phyloP scores from a whole-genome alignment of 495 filamentous ascomycete species.

The Aspergillus affinis region DNA sequence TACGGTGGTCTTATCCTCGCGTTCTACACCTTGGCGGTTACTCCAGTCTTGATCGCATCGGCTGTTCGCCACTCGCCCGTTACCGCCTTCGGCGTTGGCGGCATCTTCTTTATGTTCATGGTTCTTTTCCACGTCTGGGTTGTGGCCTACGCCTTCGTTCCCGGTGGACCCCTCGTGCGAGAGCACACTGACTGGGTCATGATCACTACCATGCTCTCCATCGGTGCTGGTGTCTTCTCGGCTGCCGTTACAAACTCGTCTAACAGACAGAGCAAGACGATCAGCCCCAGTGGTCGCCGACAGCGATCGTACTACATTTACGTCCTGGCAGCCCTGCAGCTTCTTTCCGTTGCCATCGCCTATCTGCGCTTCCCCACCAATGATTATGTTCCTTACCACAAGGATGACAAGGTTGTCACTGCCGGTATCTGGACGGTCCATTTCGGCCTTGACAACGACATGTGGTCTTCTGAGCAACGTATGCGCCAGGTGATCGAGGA shows the following conservation, averaged over 20 bases:
- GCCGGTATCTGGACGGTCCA: conserved; percentile 99
- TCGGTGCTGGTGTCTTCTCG: conserved; percentile 84
- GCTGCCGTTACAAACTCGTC: conserved; percentile 55
- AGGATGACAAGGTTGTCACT: conserved; percentile 80
- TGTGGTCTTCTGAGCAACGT: conserved; percentile 95
- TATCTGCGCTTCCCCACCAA: conserved; percentile 95
- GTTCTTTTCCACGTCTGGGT: conserved; percentile 97
- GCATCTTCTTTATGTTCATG: conserved; percentile 86
- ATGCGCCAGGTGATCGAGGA: conserved; percentile 93
- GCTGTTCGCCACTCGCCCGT: conserved; percentile 74
- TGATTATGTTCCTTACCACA: conserved; percentile 87
- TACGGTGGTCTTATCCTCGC: conserved; percentile 77
- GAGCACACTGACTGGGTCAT: conserved; percentile 97
- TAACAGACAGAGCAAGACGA: conserved; percentile 46
- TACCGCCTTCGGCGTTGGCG: conserved; percentile 79
- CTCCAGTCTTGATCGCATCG: conserved; percentile 71
- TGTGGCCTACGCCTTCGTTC: conserved; percentile 99
- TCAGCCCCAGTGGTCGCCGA: conserved; percentile 53
- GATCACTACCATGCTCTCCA: conserved; percentile 76
- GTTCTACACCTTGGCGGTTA: conserved; percentile 78
- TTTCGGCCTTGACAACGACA: conserved; percentile 97
- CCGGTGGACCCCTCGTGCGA: conserved; percentile 86
- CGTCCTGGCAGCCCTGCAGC: conserved; percentile 67
- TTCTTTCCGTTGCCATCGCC: conserved; percentile 76
- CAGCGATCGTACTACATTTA: conserved; percentile 72